Evolutionary conservation across 1,139 yeast species (phyloP), one percentile per base, ranked within the genome.

Genomic region (Geotrichum bryndzae): DNA sequence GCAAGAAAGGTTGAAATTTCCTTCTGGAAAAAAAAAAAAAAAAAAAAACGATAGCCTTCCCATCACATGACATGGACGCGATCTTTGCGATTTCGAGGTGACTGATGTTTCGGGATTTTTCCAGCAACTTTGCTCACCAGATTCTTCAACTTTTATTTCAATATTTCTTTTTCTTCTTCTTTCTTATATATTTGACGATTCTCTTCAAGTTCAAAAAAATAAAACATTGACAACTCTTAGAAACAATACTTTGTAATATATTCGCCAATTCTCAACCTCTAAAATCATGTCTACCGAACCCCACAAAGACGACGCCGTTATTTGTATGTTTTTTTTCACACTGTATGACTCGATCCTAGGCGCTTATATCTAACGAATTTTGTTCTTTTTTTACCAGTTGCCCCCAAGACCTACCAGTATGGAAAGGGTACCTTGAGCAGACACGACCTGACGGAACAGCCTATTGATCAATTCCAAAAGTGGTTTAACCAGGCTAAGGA

Each of bases 331-430:
- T n/a, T 23, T n/a, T 52, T 52, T 29, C 5, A 29, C 54, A 29
- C 4, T 31, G 25, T 5, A 29, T 41, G 23, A 8, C 22, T 41
- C 10, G 48, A n/a, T n/a, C 45, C 8, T 50, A 2, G 50, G 27
- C n/a, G 50, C 29, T 27, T 15, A 25, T 10, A 27, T 13, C 25
- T 56, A 46, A 31, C 33, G 33, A 8, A 7, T 22, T 10, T 18
- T 29, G 2, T 23, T 52, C 52, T 15, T 29, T 48, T 18, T 22
- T 25, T 27, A 8, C 15, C 22, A 72, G 74, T 90, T 74, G 96
- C 97, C 2, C 97, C 97, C 25, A 83, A 87, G 67, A 90, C 98
- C 0, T 89, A 88, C 68, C 98, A 94, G 74, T 94, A 92, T 74
- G 85, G 85, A 63, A 87, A 88, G 72, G 84, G 80, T 53, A 80